These are phyloP conservation scores for Penicillium sp. DNA, from an alignment of 2,329 filamentous ascomycete genomes.

Conservation along the genomic window DNA sequence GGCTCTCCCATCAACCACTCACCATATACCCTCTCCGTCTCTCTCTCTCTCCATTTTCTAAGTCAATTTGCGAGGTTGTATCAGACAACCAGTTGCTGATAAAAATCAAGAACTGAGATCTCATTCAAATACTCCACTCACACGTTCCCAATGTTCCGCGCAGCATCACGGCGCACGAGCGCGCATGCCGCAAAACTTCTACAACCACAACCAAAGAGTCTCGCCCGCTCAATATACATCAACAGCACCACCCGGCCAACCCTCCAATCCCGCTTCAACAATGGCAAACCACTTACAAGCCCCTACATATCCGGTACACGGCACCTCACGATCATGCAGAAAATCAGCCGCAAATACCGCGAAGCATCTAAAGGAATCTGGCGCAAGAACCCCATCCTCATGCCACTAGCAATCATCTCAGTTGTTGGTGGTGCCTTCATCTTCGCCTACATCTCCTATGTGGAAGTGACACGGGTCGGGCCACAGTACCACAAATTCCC, in stretches of 20 bases:
- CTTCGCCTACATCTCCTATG: constrained; percentile 37
- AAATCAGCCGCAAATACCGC: constrained; percentile 27
- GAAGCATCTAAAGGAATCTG: constrained; percentile 34
- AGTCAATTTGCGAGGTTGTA: not conserved
- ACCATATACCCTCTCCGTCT: not conserved
- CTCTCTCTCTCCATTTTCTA: not conserved
- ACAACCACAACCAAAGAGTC: constrained; percentile 13
- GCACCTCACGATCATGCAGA: constrained; percentile 23
- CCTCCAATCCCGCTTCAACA: constrained; percentile 1
- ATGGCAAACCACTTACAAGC: not conserved
- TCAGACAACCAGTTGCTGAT: not conserved
- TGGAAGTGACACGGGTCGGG: constrained; percentile 36
- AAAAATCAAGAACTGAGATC: not conserved
- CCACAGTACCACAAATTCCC: constrained; percentile 39
- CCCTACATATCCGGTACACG: constrained; percentile 13
- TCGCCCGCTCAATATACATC: constrained; percentile 19
- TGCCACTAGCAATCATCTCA: constrained; percentile 36
- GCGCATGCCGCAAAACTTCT: constrained; percentile 17
- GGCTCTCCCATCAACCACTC: constrained; percentile 2
- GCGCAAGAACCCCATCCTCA: constrained; percentile 37
- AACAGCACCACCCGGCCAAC: constrained; percentile 13
- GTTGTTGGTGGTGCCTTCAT: constrained; percentile 28
- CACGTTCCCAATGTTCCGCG: constrained; percentile 20
- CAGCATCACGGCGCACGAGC: constrained; percentile 25
- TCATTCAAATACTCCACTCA: not conserved